These are phyloP conservation scores for Bolboschoenus planiculmis DNA, from an alignment of 176 grass and related monocot genomes.

Conservation along the genomic window DNA sequence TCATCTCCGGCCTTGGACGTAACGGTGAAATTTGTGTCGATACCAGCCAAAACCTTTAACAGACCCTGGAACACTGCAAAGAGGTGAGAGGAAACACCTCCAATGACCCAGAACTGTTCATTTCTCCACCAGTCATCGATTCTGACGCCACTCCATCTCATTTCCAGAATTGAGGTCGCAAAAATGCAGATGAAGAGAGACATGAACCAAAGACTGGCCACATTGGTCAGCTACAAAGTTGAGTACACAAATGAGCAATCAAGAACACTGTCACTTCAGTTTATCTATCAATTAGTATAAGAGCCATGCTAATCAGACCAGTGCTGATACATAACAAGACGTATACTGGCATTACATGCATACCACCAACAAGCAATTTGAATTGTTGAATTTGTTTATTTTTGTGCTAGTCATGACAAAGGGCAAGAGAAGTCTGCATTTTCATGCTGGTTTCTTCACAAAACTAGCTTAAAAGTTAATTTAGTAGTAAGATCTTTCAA, in stretches of 20 bases:
- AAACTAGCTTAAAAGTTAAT: not conserved
- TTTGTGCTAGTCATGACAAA: not conserved
- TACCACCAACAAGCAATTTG: not conserved
- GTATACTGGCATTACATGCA: not conserved
- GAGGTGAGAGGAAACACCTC: slow-evolving; percentile 20
- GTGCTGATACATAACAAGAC: not conserved
- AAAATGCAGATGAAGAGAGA: slow-evolving; percentile 30
- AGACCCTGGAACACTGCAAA: slow-evolving; percentile 25
- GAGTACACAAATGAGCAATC: not conserved
- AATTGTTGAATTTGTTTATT: not conserved
- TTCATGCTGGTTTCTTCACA: not conserved
- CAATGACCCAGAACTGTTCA: slow-evolving; percentile 27
- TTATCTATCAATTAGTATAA: not conserved
- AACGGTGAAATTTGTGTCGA: slow-evolving; percentile 19
- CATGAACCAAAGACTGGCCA: slow-evolving; percentile 25
- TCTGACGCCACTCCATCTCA: slow-evolving; percentile 24
- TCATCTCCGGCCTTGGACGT: slow-evolving; percentile 15
- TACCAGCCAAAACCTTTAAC: slow-evolving; percentile 11
- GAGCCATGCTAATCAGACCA: not conserved
- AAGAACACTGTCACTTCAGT: not conserved
- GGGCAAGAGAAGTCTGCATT: not conserved
- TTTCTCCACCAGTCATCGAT: slow-evolving; percentile 27
- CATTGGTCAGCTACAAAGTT: slow-evolving; percentile 14
- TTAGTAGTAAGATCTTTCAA: not conserved
- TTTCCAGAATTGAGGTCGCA: slow-evolving; percentile 21